A percentile compares a stretch with the other conserved stretches of the same genome.
Conservation (phyloP, 1,139 yeast species). For the Hanseniaspora sp. region DNA sequence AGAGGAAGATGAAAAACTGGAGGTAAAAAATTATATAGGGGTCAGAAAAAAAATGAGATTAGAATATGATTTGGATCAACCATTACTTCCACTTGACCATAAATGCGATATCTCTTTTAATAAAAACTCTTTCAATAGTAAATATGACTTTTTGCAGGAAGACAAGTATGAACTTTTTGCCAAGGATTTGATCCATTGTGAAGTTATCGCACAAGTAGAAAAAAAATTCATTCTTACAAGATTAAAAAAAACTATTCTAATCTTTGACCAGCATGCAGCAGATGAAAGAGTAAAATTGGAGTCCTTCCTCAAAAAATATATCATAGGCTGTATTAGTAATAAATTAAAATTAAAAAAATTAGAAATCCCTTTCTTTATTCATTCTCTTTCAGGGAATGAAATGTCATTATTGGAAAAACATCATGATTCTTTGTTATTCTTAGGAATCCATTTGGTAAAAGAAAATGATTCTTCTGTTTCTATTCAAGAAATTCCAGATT, state of each 20-base stretch:
- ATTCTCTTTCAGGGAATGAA: conserved; percentile 25
- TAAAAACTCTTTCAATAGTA: too few species aligned
- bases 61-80: too few species aligned
- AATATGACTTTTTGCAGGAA: too few species aligned
- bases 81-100: too few species aligned
- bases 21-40: too few species aligned
- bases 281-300: conserved; percentile 62
- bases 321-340: background rate
- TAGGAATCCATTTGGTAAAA: conserved; percentile 37
- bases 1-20: too few species aligned
- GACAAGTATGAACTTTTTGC: background rate
- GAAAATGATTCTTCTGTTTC: conserved; percentile 11
- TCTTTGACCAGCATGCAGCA: conserved; percentile 69
- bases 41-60: too few species aligned
- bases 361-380: conserved; percentile 19
- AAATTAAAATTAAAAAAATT: background rate
- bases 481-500: conserved; percentile 36
- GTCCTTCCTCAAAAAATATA: conserved; percentile 18
- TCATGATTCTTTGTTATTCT: conserved; percentile 29
- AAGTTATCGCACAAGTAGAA: conserved; percentile 46
- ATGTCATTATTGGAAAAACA: conserved; percentile 29
- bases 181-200: conserved; percentile 19
- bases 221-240: conserved; percentile 44
- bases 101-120: too few species aligned
- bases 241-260: conserved; percentile 27